Evolutionary conservation across 2,329 filamentous ascomycete species (phyloP), one percentile per base, ranked within the genome.

Genomic region (Fusarium pseudocircinatum): DNA sequence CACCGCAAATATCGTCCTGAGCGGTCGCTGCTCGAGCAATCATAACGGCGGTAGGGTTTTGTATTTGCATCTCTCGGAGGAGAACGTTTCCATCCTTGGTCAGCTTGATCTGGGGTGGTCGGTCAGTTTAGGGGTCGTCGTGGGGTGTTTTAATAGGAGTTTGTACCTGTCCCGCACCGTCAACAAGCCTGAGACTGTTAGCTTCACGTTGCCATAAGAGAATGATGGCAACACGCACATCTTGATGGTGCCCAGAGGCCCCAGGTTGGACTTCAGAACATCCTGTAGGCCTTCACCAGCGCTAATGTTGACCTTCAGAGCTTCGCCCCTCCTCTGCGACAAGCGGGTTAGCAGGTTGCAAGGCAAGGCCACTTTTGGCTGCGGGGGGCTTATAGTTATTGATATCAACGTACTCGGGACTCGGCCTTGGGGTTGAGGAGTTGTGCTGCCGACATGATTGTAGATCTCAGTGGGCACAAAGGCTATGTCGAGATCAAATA

Each of bases 341-440:
- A 66, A 68, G 72, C 71, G 62, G 70, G 70, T 76, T 79, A 77
- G 77, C 76, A 77, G 67, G 69, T 63, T 58, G 40, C 63, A 44
- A 66, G 63, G 59, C 59, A 49, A 67, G 63, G 59, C 61, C 63
- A 60, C 70, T 67, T 74, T 71, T 75, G 67, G 69, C 67, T 73
- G 71, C 58, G 67, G 63, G 60, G 50, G 70, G 59, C 53, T 13
- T 73, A 67, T 72, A 28, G 42, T 50, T 50, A 50, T 66, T 42
- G 43, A n/a, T 46, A 52, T 67, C 75, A 71, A 87, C 93, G 79
- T 88, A 97, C 95, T 86, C 96, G 92, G 79, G 95, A 98, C 87
- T 99, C 96, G 81, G 96, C 96, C 88, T 99, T 99, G 72, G 96
- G 96, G 85, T 99, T 99, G 76, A 99, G 92, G 81, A 99, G 92